Evolutionary conservation across 1,284 basidiomycete species (phyloP), one percentile per base, ranked within the genome.

Genomic region (Pseudozyma sp.): DNA sequence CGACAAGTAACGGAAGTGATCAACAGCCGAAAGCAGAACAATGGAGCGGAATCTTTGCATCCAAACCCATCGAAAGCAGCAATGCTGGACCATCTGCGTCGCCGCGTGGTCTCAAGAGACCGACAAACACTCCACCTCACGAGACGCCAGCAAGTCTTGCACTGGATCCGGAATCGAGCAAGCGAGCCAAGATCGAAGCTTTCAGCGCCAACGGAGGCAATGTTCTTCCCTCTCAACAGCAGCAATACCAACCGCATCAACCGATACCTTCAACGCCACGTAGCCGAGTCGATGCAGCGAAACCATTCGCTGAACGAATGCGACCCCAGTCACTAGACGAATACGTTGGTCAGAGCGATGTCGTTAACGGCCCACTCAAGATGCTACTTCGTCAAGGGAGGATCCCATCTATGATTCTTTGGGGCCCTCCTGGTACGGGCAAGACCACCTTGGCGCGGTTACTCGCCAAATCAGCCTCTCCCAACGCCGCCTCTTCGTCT

Each of bases 391-490:
- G 62, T 9, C 74, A 76, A 40, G 81, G 80, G 11, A 67, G 60
- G 16, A 70, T 84, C 39, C 80, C 80, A 1, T 78, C 76, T n/a
- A 76, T 78, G 67, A 81, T 84, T 44, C 69, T 84, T 1, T 84
- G 82, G 82, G 80, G 81, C 13, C 83, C 83, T 5, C 83, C 83
- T 0, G 82, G 82, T 11, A 78, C 80, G 67, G 92, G 92, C 25
- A 93, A 94, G 85, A 94, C 92, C 2, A 94, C 92, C 0, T 86
- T 94, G 8, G 92, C 92, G 0, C 86, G 92, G 62, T 84, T 93
- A 9, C 84, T 94, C 4, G 91, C 92, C 0, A 87, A 87, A 48
- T 86, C 87, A 51, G 88, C 89, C 2, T 76, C 89, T 89, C 86
- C 93, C n/a, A 91, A 90, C 64, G 91, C 92, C 1, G 92, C 92